Evolutionary conservation across 805 yeast genomes (phyloP).

Genomic region (Jamesozyma piceae): DNA sequence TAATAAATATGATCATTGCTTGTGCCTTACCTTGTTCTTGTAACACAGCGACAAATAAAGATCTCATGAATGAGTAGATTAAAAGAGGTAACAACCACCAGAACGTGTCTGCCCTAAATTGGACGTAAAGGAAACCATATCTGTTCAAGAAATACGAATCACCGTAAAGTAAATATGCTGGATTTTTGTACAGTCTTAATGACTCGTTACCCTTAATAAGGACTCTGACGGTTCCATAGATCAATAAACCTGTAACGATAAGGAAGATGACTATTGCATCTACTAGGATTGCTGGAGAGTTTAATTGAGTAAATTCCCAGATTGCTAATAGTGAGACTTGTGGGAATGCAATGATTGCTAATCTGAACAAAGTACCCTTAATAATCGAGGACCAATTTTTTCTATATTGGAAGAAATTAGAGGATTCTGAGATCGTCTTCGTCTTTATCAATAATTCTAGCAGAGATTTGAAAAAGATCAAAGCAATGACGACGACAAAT

Average conservation of each 20-base stretch:
- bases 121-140: slow-evolving; percentile 88
- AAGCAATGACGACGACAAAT: slow-evolving; percentile 47
- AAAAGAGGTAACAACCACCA: slow-evolving; percentile 69
- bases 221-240: slow-evolving; percentile 69
- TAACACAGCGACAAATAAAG: slow-evolving; percentile 77
- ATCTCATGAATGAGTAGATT: slow-evolving; percentile 57
- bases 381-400: slow-evolving; percentile 73
- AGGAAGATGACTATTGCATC: slow-evolving; percentile 66
- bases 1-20: slow-evolving; percentile 63
- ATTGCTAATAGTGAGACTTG: slow-evolving; percentile 71
- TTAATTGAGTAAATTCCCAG: slow-evolving; percentile 82
- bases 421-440: slow-evolving; percentile 43
- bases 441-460: slow-evolving; percentile 55
- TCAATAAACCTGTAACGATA: slow-evolving; percentile 48
- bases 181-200: slow-evolving; percentile 64
- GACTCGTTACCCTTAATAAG: slow-evolving; percentile 67
- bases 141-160: slow-evolving; percentile 71
- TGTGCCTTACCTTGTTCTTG: slow-evolving; percentile 76
- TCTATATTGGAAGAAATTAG: slow-evolving; percentile 69
- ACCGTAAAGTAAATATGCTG: slow-evolving; percentile 85
- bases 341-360: slow-evolving; percentile 77
- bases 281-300: slow-evolving; percentile 74
- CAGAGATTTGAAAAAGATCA: slow-evolving; percentile 57
- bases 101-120: slow-evolving; percentile 77
- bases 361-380: slow-evolving; percentile 82